Conservation (phyloP, 352 stramenopile genomes). For the Pythium phragmiticola region DNA sequence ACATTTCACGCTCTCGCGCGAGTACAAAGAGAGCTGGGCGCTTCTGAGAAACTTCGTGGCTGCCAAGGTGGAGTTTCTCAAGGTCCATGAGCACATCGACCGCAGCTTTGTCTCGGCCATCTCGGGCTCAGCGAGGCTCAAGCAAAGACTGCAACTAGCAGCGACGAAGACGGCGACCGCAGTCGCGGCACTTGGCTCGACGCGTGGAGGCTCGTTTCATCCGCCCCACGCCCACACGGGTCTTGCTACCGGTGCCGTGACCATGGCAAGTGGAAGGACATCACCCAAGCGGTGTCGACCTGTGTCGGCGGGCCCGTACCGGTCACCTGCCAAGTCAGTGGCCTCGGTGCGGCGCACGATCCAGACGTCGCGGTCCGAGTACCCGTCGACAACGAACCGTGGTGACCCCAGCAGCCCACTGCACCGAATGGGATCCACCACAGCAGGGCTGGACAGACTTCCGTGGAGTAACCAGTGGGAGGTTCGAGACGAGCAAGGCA, state of each 20-base stretch:
- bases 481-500: not conserved
- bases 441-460: not conserved
- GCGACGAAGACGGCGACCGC: slow-evolving; percentile 40
- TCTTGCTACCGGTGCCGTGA: slow-evolving; percentile 2
- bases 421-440: not conserved
- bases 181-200: not conserved
- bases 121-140: slow-evolving; percentile 49
- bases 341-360: slow-evolving; percentile 34
- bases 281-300: slow-evolving; percentile 67
- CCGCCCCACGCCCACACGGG: not conserved
- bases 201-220: not conserved
- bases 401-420: not conserved
- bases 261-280: slow-evolving; percentile 36
- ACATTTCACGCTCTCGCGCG: slow-evolving; percentile 56
- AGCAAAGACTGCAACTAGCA: slow-evolving; percentile 43
- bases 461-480: slow-evolving; percentile 8
- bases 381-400: slow-evolving; percentile 27
- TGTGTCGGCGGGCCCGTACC: slow-evolving; percentile 57
- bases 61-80: slow-evolving; percentile 60
- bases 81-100: slow-evolving; percentile 70
- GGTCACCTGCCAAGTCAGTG: slow-evolving; percentile 33
- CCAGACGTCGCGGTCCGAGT: slow-evolving; percentile 56
- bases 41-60: slow-evolving; percentile 60
- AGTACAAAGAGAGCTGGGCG: slow-evolving; percentile 52
- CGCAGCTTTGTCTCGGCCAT: slow-evolving; percentile 71